A percentile compares a stretch with the other conserved stretches of the same genome.
phyloP scores from a whole-genome alignment of 495 filamentous ascomycete genomes.

The Bathelium albidoporum region DNA sequence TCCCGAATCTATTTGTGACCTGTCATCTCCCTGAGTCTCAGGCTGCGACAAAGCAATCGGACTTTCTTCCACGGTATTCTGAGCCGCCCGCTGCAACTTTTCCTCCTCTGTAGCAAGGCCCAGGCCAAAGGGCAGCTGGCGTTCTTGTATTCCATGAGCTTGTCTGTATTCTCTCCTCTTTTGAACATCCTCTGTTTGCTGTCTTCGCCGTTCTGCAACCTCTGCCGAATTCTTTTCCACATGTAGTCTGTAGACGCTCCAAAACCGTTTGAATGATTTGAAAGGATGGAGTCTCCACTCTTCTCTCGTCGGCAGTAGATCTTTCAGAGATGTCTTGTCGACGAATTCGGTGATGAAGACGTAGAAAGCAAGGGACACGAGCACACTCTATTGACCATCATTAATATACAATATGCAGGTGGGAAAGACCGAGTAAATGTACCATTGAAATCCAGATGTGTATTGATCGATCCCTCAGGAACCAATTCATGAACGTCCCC shows the following conservation, averaged over 20 bases:
- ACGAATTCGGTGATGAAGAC: conserved; percentile 64
- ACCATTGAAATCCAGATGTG: conserved; percentile 75
- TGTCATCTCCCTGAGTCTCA: not conserved
- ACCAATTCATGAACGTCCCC: conserved; percentile 64
- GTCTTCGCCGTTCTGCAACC: conserved; percentile 54
- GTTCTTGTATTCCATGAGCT: conserved; percentile 62
- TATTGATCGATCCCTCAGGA: conserved; percentile 59
- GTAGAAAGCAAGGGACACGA: conserved; percentile 54
- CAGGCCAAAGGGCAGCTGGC: not conserved
- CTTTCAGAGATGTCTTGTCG: conserved; percentile 55
- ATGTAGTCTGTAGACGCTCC: conserved; percentile 62
- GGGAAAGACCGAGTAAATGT: conserved; percentile 19
- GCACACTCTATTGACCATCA: conserved; percentile 43
- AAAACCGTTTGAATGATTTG: conserved; percentile 41
- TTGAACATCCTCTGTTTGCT: conserved; percentile 62
- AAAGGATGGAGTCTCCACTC: conserved; percentile 55
- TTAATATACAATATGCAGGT: conserved; percentile 4
- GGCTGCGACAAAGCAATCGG: not conserved
- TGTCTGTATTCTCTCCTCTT: conserved; percentile 70
- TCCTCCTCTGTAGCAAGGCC: not conserved
- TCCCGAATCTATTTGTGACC: not conserved
- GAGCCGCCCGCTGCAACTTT: not conserved
- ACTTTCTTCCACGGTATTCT: not conserved
- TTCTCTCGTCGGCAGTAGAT: conserved; percentile 56
- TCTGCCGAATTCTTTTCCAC: conserved; percentile 50